phyloP scores from a whole-genome alignment of 2,329 filamentous ascomycete genomes.

The Pseudopithomyces chartarum region DNA sequence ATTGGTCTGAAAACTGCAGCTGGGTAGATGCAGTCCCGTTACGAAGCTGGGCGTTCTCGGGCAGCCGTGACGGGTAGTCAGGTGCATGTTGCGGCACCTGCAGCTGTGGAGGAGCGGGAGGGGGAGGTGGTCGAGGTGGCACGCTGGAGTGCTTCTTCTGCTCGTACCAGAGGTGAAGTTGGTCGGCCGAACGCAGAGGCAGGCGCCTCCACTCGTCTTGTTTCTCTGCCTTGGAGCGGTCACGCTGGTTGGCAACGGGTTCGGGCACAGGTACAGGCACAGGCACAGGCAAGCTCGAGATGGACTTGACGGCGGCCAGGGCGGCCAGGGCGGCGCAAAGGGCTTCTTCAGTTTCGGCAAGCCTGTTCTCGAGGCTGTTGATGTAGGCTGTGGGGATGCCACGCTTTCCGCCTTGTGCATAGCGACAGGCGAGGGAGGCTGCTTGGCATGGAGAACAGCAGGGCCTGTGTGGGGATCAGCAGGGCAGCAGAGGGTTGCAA shows the following conservation, averaged over 20 bases:
- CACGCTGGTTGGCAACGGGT: not conserved
- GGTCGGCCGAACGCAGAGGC: constrained; percentile 22
- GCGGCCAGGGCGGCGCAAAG: constrained; percentile 21
- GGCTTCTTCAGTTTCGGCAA: constrained; percentile 31
- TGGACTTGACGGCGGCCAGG: constrained; percentile 17
- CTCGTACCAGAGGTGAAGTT: constrained; percentile 27
- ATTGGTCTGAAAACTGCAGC: not conserved
- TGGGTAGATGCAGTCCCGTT: too few species aligned
- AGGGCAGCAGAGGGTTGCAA: not conserved
- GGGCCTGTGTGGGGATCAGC: constrained; percentile 19
- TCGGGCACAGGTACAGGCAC: not conserved
- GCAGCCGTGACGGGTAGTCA: too few species aligned
- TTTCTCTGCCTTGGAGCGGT: constrained; percentile 28
- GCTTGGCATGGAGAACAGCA: constrained; percentile 28
- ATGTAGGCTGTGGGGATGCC: constrained; percentile 34
- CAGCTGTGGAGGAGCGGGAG: not conserved
- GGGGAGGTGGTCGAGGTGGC: not conserved
- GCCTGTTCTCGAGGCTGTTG: constrained; percentile 25
- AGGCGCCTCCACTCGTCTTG: constrained; percentile 30
- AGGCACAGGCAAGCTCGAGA: not conserved
- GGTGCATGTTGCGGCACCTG: too few species aligned
- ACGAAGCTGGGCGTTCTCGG: not conserved
- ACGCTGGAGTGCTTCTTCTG: constrained; percentile 9
- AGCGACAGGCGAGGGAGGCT: constrained; percentile 21
- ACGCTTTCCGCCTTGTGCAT: constrained; percentile 32